phyloP scores from a whole-genome alignment of 1,284 basidiomycete species.

The Pascua sp. region DNA sequence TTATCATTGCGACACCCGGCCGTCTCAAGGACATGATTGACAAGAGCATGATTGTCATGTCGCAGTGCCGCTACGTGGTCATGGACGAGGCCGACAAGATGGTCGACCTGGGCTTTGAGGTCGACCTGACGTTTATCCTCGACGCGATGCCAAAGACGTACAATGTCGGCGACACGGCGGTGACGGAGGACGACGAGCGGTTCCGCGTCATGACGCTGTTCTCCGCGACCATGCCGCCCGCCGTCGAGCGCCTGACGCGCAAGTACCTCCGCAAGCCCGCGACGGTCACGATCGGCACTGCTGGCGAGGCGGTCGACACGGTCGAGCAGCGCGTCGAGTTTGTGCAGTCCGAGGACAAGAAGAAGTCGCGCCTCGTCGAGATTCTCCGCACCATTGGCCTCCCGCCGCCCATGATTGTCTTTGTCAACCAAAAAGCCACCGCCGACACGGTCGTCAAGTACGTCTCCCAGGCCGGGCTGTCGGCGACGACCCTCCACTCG shows the following conservation, averaged over 20 bases:
- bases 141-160: slow-evolving; percentile 83
- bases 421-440: slow-evolving; percentile 99
- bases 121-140: slow-evolving; percentile 88
- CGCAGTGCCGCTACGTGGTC: slow-evolving; percentile 94
- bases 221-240: slow-evolving; percentile 96
- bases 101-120: slow-evolving; percentile 96
- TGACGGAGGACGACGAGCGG: slow-evolving; percentile 60
- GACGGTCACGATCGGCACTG: slow-evolving; percentile 94
- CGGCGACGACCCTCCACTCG: slow-evolving; percentile 83
- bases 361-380: slow-evolving; percentile 75
- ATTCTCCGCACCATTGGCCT: slow-evolving; percentile 81
- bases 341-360: slow-evolving; percentile 86
- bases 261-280: slow-evolving; percentile 92
- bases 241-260: slow-evolving; percentile 87
- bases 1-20: slow-evolving; percentile 97
- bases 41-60: slow-evolving; percentile 87
- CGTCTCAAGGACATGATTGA: slow-evolving; percentile 97
- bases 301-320: slow-evolving; percentile 94
- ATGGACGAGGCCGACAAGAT: slow-evolving; percentile 99
- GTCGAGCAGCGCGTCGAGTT: slow-evolving; percentile 97
- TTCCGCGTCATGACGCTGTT: slow-evolving; percentile 88
- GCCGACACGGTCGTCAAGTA: slow-evolving; percentile 95
- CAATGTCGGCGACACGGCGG: slow-evolving; percentile 63
- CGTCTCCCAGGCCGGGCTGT: slow-evolving; percentile 76
- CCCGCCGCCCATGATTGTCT: slow-evolving; percentile 91